phyloP scores from a whole-genome alignment of 441 rosid species.

The Populus hybrid region DNA sequence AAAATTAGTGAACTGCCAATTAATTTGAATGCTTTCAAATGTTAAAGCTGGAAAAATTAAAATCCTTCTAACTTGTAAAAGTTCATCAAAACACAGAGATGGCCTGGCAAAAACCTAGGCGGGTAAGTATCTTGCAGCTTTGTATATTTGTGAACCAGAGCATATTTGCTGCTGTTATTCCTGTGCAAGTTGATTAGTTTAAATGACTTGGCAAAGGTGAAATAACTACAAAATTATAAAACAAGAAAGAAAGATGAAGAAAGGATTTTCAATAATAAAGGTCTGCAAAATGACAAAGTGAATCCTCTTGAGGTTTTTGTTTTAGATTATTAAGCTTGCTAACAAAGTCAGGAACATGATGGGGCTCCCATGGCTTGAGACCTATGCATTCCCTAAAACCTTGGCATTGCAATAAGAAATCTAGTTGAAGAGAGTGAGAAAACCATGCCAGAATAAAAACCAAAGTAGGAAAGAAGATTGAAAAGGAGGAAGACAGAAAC shows the following conservation, averaged over 20 bases:
- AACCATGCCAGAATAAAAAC: background rate
- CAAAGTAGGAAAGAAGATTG: background rate
- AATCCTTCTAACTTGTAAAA: background rate
- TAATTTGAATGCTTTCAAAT: background rate
- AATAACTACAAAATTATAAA: background rate
- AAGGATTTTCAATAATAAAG: background rate
- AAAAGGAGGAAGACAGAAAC: background rate
- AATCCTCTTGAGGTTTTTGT: background rate
- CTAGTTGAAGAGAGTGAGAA: background rate
- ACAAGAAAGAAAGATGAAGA: background rate
- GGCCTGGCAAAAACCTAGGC: background rate
- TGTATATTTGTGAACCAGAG: background rate
- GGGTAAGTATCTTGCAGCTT: background rate
- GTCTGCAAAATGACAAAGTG: background rate
- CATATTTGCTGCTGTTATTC: background rate
- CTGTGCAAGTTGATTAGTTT: background rate
- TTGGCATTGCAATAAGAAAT: background rate
- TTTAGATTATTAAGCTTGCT: background rate
- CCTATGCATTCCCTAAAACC: background rate
- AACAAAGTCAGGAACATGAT: background rate
- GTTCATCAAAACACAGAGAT: background rate
- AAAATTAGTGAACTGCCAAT: background rate
- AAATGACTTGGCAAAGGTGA: background rate
- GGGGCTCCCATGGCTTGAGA: background rate
- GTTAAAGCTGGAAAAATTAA: background rate